Percentiles rank a stretch among this genome's conserved stretches.
Evolutionary conservation across 2,329 filamentous ascomycete genomes (phyloP).

Genomic region (Penicillium sumatraense): DNA sequence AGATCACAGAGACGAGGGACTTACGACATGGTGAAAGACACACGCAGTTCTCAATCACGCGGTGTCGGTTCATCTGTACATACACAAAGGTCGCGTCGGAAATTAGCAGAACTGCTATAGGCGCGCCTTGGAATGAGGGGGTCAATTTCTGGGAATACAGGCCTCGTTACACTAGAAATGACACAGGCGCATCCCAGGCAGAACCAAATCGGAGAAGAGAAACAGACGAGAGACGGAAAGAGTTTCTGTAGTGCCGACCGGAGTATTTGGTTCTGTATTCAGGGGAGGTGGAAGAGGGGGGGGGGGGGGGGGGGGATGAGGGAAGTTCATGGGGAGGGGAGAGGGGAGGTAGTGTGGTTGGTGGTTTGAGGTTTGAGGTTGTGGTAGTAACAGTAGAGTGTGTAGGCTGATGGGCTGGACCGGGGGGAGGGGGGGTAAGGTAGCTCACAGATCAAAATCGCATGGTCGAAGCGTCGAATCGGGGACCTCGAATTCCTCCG

Average conservation of each 20-base stretch:
- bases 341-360: neutral
- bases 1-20: slow-evolving; percentile 37
- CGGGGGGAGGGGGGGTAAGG: slow-evolving; percentile 11
- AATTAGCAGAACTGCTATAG: slow-evolving; percentile 41
- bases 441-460: slow-evolving; percentile 33
- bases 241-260: slow-evolving; percentile 11
- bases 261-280: slow-evolving; percentile 16
- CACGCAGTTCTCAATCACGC: slow-evolving; percentile 39
- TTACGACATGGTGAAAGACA: slow-evolving; percentile 48
- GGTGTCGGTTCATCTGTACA: slow-evolving; percentile 43
- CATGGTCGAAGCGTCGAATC: slow-evolving; percentile 33
- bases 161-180: slow-evolving; percentile 43
- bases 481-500: slow-evolving; percentile 34
- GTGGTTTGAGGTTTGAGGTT: too few species aligned
- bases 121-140: slow-evolving; percentile 28
- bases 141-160: slow-evolving; percentile 36
- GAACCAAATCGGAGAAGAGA: slow-evolving; percentile 31
- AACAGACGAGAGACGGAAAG: slow-evolving; percentile 11
- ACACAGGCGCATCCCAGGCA: slow-evolving; percentile 43
- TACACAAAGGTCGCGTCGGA: slow-evolving; percentile 38
- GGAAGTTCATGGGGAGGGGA: slow-evolving; percentile 1
- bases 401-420: neutral
- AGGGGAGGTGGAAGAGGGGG: slow-evolving; percentile 3
- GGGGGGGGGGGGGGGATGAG: slow-evolving; percentile 2
- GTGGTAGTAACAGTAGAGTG: too few species aligned